Evolutionary conservation across 352 stramenopile species (phyloP).

Genomic region (Phytophthora idaei): DNA sequence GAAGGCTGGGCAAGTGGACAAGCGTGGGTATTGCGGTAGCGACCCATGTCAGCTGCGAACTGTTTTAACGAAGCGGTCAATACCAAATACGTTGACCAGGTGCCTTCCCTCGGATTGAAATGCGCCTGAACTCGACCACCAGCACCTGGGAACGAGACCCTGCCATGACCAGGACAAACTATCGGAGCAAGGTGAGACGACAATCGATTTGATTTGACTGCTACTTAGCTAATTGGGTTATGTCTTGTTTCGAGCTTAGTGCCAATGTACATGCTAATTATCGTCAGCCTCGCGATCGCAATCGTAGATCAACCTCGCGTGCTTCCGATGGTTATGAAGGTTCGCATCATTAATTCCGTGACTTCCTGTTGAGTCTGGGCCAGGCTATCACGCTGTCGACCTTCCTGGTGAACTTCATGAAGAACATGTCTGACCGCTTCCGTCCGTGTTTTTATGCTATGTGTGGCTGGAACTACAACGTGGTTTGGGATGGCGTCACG

Average conservation of each 20-base stretch:
- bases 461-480: slow-evolving; percentile 69
- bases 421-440: slow-evolving; percentile 71
- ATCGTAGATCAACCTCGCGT: slow-evolving; percentile 53
- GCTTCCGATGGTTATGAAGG: slow-evolving; percentile 50
- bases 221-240: not conserved
- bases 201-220: not conserved
- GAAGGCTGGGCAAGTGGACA: slow-evolving; percentile 23
- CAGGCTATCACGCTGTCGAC: slow-evolving; percentile 56
- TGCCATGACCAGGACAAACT: slow-evolving; percentile 50
- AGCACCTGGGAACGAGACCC: slow-evolving; percentile 59
- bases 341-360: slow-evolving; percentile 68
- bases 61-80: slow-evolving; percentile 1
- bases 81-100: slow-evolving; percentile 27
- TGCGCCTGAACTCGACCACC: slow-evolving; percentile 43
- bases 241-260: slow-evolving; percentile 31
- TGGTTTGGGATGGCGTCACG: slow-evolving; percentile 69
- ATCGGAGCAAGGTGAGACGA: slow-evolving; percentile 43
- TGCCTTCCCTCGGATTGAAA: slow-evolving; percentile 49
- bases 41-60: not conserved
- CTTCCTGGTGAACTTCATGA: slow-evolving; percentile 74
- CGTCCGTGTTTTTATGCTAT: slow-evolving; percentile 80
- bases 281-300: slow-evolving; percentile 42
- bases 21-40: slow-evolving; percentile 16
- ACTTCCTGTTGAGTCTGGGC: slow-evolving; percentile 70
- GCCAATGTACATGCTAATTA: slow-evolving; percentile 51